Evolutionary conservation across 2,329 filamentous ascomycete genomes (phyloP).

Genomic region (Cadophora malorum): DNA sequence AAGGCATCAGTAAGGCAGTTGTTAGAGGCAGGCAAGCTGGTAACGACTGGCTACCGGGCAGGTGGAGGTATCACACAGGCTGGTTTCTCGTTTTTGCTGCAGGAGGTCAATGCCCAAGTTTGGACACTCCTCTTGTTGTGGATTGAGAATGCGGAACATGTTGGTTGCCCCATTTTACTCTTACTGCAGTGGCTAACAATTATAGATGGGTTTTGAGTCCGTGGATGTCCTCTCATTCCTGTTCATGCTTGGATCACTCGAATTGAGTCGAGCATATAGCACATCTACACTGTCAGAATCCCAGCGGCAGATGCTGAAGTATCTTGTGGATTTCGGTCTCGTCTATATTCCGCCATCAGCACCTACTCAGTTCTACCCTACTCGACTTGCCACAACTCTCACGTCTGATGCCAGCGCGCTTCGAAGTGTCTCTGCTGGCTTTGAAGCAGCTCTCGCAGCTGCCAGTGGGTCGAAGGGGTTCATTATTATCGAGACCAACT

Average conservation of each 20-base stretch:
- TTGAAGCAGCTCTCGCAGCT: slow-evolving; percentile 67
- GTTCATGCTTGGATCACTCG: slow-evolving; percentile 91
- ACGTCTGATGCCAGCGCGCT: slow-evolving; percentile 76
- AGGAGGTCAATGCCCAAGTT: slow-evolving; percentile 95
- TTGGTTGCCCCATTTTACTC: slow-evolving; percentile 39
- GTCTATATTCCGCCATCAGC: slow-evolving; percentile 73
- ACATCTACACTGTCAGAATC: slow-evolving; percentile 82
- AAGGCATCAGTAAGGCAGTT: slow-evolving; percentile 85
- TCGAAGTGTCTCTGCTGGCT: slow-evolving; percentile 71
- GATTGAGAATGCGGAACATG: slow-evolving; percentile 79
- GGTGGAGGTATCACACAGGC: slow-evolving; percentile 83
- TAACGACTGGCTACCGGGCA: slow-evolving; percentile 60
- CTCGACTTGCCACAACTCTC: slow-evolving; percentile 89
- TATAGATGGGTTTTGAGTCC: slow-evolving; percentile 71
- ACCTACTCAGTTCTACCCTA: slow-evolving; percentile 79
- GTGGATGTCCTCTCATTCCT: slow-evolving; percentile 96
- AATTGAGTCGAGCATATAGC: slow-evolving; percentile 90
- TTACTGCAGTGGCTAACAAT: slow-evolving; percentile 30
- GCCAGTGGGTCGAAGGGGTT: slow-evolving; percentile 68
- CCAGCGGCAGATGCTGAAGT: slow-evolving; percentile 87
- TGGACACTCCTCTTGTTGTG: slow-evolving; percentile 96
- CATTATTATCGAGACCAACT: slow-evolving; percentile 98
- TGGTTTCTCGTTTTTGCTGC: slow-evolving; percentile 92
- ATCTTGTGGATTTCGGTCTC: slow-evolving; percentile 90
- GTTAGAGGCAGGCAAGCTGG: slow-evolving; percentile 79